Evolutionary conservation across 176 grass and related monocot species (phyloP).

Genomic region (Miscanthus lutarioriparius): DNA sequence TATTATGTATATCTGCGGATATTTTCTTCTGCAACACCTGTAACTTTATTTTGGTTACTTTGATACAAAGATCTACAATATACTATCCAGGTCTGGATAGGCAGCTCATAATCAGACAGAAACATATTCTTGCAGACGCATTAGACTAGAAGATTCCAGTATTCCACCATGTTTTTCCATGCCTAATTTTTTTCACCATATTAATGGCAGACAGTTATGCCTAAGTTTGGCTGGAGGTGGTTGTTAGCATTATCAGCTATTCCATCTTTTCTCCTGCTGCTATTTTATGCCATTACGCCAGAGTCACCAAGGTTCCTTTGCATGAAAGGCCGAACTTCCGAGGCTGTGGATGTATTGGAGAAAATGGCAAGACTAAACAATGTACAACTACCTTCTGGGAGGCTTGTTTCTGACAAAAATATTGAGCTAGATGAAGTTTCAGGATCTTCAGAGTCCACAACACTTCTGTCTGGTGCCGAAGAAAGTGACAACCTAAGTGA

Average conservation of each 20-base stretch:
- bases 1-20: neutral
- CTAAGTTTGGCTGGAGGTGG: slow-evolving; percentile 93
- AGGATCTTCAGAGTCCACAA: slow-evolving; percentile 58
- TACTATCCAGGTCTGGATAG: neutral
- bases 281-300: slow-evolving; percentile 78
- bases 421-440: slow-evolving; percentile 71
- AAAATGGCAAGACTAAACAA: slow-evolving; percentile 76
- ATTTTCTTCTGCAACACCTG: neutral
- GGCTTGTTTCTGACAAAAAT: slow-evolving; percentile 68
- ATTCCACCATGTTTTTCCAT: slow-evolving; percentile 41
- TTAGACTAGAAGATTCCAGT: slow-evolving; percentile 16
- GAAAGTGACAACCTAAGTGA: slow-evolving; percentile 36
- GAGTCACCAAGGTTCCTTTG: slow-evolving; percentile 94
- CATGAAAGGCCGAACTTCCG: slow-evolving; percentile 65
- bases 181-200: slow-evolving; percentile 37
- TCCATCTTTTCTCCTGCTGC: slow-evolving; percentile 78
- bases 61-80: neutral
- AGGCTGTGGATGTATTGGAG: slow-evolving; percentile 67
- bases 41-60: slow-evolving; percentile 1
- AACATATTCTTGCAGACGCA: neutral
- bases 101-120: slow-evolving; percentile 11
- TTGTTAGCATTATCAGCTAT: slow-evolving; percentile 71
- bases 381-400: slow-evolving; percentile 60
- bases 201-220: slow-evolving; percentile 75
- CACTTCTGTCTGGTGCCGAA: slow-evolving; percentile 47